Percentiles rank a stretch among this genome's conserved stretches.
Conservation (phyloP, 306 rosid genomes). For the Vicia sativa region DNA sequence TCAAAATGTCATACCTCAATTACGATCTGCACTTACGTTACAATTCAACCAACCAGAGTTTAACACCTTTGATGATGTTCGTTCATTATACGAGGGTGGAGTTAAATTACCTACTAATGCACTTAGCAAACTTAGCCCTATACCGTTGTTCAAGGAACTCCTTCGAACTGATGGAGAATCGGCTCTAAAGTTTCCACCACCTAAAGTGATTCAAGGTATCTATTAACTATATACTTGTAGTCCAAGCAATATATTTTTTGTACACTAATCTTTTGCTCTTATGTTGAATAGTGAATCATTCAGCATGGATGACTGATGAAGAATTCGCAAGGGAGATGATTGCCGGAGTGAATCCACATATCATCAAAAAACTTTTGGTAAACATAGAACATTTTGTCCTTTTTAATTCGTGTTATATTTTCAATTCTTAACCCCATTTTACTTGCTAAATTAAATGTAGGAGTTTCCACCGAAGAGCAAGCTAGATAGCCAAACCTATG, state of each 20-base stretch:
- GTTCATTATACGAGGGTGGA: slow-evolving; percentile 59
- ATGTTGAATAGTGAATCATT: slow-evolving; percentile 48
- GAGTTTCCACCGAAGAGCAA: slow-evolving; percentile 72
- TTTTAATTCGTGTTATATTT: background rate
- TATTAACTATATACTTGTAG: background rate
- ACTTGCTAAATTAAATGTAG: slow-evolving; percentile 37
- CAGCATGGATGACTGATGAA: slow-evolving; percentile 81
- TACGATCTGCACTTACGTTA: slow-evolving; percentile 44
- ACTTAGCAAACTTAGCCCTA: slow-evolving; percentile 44
- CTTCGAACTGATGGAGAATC: slow-evolving; percentile 62
- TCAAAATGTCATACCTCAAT: slow-evolving; percentile 51
- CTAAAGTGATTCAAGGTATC: slow-evolving; percentile 70
- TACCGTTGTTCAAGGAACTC: slow-evolving; percentile 46
- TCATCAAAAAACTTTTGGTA: too few species aligned
- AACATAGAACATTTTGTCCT: background rate
- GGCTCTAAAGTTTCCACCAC: slow-evolving; percentile 56
- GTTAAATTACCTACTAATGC: slow-evolving; percentile 38
- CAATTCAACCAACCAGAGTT: slow-evolving; percentile 46
- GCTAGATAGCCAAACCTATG: slow-evolving; percentile 50
- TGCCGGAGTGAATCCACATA: slow-evolving; percentile 71
- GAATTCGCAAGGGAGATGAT: slow-evolving; percentile 76
- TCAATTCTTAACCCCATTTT: background rate
- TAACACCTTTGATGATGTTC: slow-evolving; percentile 57
- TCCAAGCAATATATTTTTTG: background rate
- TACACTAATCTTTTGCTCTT: too few species aligned